Percentiles rank a stretch among this genome's conserved stretches.
Evolutionary conservation across 2,329 filamentous ascomycete species (phyloP).

Genomic region (Fusarium tricinctum): DNA sequence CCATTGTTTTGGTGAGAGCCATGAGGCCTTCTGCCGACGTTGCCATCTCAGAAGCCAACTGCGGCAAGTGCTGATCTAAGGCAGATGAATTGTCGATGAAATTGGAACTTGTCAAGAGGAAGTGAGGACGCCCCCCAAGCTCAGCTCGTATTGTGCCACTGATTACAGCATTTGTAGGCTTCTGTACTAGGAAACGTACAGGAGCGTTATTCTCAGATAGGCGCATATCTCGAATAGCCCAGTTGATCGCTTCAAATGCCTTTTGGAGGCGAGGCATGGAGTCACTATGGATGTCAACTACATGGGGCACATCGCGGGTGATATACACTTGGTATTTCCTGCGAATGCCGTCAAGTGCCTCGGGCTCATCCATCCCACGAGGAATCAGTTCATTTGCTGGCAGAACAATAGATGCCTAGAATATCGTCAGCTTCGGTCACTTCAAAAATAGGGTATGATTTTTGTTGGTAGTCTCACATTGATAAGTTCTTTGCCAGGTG

Average conservation of each 20-base stretch:
- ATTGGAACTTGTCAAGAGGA: conserved; percentile 11
- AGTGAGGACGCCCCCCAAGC: conserved; percentile 45
- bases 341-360: conserved; percentile 50
- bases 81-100: conserved; percentile 16
- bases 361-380: conserved; percentile 42
- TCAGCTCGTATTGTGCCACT: conserved; percentile 43
- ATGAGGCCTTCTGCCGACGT: conserved; percentile 47
- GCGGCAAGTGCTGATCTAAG: conserved; percentile 37
- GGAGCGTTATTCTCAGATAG: conserved; percentile 46
- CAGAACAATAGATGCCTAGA: conserved; percentile 48
- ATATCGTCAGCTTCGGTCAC: conserved; percentile 2
- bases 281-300: conserved; percentile 49
- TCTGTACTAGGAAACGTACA: conserved; percentile 50
- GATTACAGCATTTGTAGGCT: conserved; percentile 26
- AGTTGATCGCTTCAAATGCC: conserved; percentile 51
- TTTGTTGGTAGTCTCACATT: conserved; percentile 41
- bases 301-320: conserved; percentile 38
- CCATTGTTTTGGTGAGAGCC: conserved; percentile 46
- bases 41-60: conserved; percentile 41
- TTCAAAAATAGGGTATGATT: not conserved
- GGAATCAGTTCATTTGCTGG: conserved; percentile 50
- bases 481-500: conserved; percentile 41
- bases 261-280: conserved; percentile 46
- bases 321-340: conserved; percentile 53
- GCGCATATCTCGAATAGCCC: conserved; percentile 53